Base-by-base conservation (phyloP, 1,139 yeast species). In the Candida sanyaensis region DNA sequence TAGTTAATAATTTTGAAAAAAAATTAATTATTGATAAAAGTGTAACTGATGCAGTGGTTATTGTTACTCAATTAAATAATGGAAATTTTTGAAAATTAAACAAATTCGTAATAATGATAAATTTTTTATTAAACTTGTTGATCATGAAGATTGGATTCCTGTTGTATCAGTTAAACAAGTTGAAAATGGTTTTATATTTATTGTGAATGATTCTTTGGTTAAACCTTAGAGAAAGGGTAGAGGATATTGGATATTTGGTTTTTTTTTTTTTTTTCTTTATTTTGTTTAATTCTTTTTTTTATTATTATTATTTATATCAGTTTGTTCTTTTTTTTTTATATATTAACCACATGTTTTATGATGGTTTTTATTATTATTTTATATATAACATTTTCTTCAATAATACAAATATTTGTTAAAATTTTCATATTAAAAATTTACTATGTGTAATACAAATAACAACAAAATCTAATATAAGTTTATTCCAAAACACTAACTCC, bases 141-240 rank as follows among this genome's bases (percentile, higher is more conserved):
- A 54, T 51, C 65, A 66, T 32, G 67, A 67, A 31, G 65, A 69
- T 55, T 67, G 75, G 64, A 61, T 73, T 41, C 56, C 59, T 17
- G 81, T 82, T 5, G 57, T 62, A 13, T 55, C 62, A 10, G 75
- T 78, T 23, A 75, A 70, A 49, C 71, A 74, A 48, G 82, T 80
- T 36, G 79, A 74, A 30, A 84, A 84, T 58, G 91, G 90, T 44
- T 81, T 78, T 41, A 69, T 84, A 23, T 70, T 83, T 50, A 71
- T 80, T 7, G 70, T 83, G 44, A 75, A 73, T 47, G 72, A 73
- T 48, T 63, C 75, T 32, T 66, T 80, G 48, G 69, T 63, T 30
- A 61, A 60, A 44, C 68, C 68, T 31, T 47, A 46, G 37, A 17
- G 3, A 8, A 10, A 8, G 31, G 42, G 29, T n/a, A 13, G 33